Percentiles rank a stretch among this genome's conserved stretches.
Conservation (phyloP, 345 rosid species). For the Noccaea bulbosa region DNA sequence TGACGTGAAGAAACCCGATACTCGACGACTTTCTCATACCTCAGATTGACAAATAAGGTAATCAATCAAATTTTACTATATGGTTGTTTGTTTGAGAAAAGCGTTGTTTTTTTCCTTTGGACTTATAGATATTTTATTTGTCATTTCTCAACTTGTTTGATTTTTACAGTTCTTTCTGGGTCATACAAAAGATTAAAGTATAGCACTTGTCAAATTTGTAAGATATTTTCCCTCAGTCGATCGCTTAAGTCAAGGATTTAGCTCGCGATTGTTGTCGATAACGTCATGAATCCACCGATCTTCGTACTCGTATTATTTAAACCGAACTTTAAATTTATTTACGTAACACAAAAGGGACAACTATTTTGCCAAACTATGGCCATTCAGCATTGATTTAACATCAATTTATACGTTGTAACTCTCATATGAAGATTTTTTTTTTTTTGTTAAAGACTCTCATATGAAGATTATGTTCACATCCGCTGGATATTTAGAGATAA, state of each 20-base stretch:
- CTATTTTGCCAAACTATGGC: background rate
- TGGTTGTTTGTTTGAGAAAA: too few relatives aligned
- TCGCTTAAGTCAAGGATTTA: background rate
- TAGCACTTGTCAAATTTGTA: background rate
- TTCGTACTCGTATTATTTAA: background rate
- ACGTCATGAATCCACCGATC: background rate
- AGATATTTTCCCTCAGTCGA: background rate
- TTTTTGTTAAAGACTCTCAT: too few relatives aligned
- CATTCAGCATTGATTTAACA: background rate
- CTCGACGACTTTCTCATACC: too few relatives aligned
- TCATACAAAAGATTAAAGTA: background rate
- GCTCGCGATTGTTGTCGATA: background rate
- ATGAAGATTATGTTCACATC: background rate
- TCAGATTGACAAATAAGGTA: too few relatives aligned
- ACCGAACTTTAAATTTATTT: background rate
- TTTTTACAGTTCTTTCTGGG: background rate
- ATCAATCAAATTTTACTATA: too few relatives aligned
- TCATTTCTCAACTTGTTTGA: background rate
- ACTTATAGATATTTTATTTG: background rate
- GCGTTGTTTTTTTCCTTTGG: background rate
- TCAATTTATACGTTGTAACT: background rate
- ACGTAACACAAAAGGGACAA: background rate
- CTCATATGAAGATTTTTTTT: background rate
- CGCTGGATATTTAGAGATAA: background rate
- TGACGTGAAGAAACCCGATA: too few relatives aligned